phyloP scores from a whole-genome alignment of 2,329 filamentous ascomycete genomes.

The Setomelanomma holmii region DNA sequence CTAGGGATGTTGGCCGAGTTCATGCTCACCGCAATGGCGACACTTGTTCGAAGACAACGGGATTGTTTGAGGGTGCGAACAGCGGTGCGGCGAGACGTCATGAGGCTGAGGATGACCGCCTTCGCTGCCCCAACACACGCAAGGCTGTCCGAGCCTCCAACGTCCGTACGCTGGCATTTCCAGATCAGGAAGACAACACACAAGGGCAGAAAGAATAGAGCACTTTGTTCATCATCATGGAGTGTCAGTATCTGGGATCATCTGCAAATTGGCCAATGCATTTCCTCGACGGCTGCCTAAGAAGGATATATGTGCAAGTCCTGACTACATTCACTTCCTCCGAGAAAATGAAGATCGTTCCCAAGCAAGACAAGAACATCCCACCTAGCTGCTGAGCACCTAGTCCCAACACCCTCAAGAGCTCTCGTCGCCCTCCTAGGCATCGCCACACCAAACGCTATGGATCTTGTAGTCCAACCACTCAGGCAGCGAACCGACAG shows the following conservation, averaged over 20 bases:
- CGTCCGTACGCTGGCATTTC: no score
- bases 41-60: neutral
- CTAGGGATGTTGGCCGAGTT: neutral
- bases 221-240: no score
- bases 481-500: conserved; percentile 1
- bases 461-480: conserved; percentile 1
- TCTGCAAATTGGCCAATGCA: no score
- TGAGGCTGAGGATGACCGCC: neutral
- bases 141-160: neutral
- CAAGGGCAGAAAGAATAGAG: no score
- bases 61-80: neutral
- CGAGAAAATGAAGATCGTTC: no score
- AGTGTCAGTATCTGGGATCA: no score
- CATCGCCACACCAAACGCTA: neutral
- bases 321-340: neutral
- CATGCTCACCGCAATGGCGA: conserved; percentile 2
- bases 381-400: neutral
- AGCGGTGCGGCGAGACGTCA: conserved; percentile 3
- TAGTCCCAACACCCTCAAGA: neutral
- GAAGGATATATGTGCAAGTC: neutral
- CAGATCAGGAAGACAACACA: no score
- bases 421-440: neutral
- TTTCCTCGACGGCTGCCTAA: neutral
- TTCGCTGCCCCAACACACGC: neutral
- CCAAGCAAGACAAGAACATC: no score